phyloP scores from a whole-genome alignment of 169 alveolate genomes.

The Neospora caninum region DNA sequence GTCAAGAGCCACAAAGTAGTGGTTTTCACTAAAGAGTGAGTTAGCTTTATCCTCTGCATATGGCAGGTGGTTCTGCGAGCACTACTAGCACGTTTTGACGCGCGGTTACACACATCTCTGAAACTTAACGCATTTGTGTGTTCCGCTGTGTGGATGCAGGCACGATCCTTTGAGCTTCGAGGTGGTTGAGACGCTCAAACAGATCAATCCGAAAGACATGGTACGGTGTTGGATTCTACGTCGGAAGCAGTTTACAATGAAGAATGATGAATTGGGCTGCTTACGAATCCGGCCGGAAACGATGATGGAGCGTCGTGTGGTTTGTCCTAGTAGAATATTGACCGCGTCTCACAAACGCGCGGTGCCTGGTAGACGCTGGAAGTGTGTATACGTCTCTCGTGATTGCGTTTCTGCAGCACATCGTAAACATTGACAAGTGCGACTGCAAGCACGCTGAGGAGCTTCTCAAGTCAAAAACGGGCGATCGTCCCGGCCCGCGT shows the following conservation, averaged over 20 bases:
- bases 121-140: neutral
- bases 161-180: neutral
- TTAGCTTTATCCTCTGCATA: no score
- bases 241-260: no score
- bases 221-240: neutral
- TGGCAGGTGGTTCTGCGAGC: no score
- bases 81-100: no score
- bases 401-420: neutral
- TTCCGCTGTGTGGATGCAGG: neutral
- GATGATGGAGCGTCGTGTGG: no score
- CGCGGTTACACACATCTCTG: neutral
- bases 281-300: no score
- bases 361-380: no score
- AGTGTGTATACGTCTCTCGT: no score
- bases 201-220: neutral
- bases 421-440: neutral
- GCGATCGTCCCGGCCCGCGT: conserved; percentile 75
- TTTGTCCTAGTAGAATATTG: no score
- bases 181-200: conserved; percentile 11
- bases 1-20: conserved; percentile 30
- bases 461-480: conserved; percentile 67
- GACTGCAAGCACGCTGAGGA: conserved; percentile 53
- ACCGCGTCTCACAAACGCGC: no score
- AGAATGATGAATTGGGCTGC: no score
- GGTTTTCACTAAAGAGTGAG: conserved; percentile 28